These are phyloP conservation scores for Blastomyces gilchristii DNA, from an alignment of 2,329 filamentous ascomycete species.

Conservation along the genomic window DNA sequence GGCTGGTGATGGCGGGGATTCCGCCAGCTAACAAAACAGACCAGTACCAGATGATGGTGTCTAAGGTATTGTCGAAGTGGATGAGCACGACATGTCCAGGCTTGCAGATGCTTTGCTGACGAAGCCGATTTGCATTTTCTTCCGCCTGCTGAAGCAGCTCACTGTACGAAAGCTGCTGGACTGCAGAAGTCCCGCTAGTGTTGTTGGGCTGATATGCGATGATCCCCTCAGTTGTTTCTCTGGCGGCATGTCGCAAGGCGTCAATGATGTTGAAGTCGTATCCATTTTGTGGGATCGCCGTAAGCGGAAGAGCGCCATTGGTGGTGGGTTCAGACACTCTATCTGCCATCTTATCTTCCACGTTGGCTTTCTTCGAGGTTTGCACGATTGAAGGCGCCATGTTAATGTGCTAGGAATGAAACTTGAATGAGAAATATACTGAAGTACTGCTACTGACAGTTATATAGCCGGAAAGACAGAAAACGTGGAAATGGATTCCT, in stretches of 20 bases:
- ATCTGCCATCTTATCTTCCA: not conserved
- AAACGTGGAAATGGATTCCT: not conserved
- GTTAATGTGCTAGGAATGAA: not conserved
- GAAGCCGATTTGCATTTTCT: not conserved
- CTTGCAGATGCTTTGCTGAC: not conserved
- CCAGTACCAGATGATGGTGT: conserved; percentile 8
- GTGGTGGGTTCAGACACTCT: not conserved
- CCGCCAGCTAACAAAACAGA: conserved; percentile 1
- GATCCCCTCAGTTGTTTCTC: conserved; percentile 5
- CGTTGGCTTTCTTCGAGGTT: not conserved
- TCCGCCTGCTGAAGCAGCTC: not conserved
- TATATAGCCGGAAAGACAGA: not conserved
- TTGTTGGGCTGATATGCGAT: conserved; percentile 2
- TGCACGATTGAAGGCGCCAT: not conserved
- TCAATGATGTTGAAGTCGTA: conserved; percentile 8
- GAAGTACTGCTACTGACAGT: not conserved
- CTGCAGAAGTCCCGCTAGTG: not conserved
- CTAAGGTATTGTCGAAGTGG: conserved; percentile 1
- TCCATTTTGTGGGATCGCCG: not conserved
- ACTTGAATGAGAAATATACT: not conserved
- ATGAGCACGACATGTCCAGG: not conserved
- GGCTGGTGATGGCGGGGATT: not conserved
- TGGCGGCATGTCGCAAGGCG: conserved; percentile 5
- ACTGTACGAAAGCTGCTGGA: not conserved
- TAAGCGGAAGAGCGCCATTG: not conserved